Conservation (phyloP, 805 yeast genomes). For the Monosporozyma yasuniensis region DNA sequence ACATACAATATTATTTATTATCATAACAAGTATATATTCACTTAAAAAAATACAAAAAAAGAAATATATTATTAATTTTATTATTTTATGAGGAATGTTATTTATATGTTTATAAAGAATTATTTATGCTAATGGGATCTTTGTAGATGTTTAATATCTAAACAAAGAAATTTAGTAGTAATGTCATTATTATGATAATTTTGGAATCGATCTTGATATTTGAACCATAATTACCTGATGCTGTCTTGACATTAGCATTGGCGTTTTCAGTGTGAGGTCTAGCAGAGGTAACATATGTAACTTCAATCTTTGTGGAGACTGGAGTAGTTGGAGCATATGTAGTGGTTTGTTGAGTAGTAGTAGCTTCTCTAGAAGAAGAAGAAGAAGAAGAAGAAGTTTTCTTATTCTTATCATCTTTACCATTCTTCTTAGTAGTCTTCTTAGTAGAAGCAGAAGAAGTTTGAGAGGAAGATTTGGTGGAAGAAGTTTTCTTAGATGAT, state of each 20-base stretch:
- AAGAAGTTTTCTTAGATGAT: constrained; percentile 1
- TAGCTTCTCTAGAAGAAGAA: not conserved
- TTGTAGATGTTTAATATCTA: not conserved
- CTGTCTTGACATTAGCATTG: not conserved
- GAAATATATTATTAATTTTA: not conserved
- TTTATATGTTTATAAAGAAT: not conserved
- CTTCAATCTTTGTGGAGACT: not conserved
- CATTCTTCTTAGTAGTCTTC: not conserved
- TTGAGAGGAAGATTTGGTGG: not conserved
- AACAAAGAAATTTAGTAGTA: not conserved
- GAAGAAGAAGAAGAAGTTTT: constrained; percentile 1
- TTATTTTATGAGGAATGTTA: not conserved
- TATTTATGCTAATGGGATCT: not conserved
- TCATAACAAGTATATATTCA: not conserved
- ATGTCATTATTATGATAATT: not conserved
- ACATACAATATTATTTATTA: not conserved
- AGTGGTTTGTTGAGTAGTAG: not conserved
- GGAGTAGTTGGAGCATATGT: not conserved
- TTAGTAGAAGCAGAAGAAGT: not conserved
- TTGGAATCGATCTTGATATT: not conserved
- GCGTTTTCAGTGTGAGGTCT: not conserved
- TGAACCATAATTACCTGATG: not conserved
- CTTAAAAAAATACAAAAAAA: not conserved
- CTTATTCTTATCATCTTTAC: not conserved
- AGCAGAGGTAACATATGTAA: not conserved